phyloP scores from a whole-genome alignment of 345 rosid genomes.

The Lepidium didymum region DNA sequence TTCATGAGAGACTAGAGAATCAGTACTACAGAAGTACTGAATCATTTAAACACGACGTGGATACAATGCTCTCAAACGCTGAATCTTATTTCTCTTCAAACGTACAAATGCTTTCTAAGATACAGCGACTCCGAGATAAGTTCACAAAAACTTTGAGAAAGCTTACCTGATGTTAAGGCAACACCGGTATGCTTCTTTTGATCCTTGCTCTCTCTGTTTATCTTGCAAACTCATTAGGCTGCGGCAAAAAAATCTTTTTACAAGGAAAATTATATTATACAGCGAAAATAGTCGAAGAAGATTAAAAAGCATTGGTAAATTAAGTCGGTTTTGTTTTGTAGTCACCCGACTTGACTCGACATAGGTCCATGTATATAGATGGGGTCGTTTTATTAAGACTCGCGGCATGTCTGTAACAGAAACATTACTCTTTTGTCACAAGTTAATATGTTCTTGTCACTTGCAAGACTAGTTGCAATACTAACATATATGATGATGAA shows the following conservation, averaged over 20 bases:
- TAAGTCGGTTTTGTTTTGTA: not conserved
- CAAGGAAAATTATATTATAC: not conserved
- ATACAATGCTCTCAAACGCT: constrained; percentile 63
- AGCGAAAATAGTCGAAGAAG: constrained; percentile 1
- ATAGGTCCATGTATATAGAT: constrained; percentile 17
- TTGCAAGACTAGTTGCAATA: no score
- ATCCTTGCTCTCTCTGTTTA: not conserved
- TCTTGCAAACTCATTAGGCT: constrained; percentile 1
- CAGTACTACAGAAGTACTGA: constrained; percentile 66
- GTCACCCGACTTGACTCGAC: not conserved
- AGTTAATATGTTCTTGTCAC: no score
- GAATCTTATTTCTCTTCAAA: constrained; percentile 44
- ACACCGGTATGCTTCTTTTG: not conserved
- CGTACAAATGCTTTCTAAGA: constrained; percentile 38
- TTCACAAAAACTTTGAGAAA: constrained; percentile 39
- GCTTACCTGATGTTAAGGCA: not conserved
- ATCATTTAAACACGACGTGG: constrained; percentile 63
- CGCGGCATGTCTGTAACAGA: constrained; percentile 10
- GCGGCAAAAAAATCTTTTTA: not conserved
- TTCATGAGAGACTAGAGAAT: constrained; percentile 68
- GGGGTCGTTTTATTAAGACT: not conserved
- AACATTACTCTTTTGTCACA: constrained; percentile 1
- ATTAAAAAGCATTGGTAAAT: not conserved
- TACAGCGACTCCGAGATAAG: constrained; percentile 52
- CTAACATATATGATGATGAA: no score